Base-by-base conservation (phyloP, 441 rosid genomes). In the Erodium texanum region DNA sequence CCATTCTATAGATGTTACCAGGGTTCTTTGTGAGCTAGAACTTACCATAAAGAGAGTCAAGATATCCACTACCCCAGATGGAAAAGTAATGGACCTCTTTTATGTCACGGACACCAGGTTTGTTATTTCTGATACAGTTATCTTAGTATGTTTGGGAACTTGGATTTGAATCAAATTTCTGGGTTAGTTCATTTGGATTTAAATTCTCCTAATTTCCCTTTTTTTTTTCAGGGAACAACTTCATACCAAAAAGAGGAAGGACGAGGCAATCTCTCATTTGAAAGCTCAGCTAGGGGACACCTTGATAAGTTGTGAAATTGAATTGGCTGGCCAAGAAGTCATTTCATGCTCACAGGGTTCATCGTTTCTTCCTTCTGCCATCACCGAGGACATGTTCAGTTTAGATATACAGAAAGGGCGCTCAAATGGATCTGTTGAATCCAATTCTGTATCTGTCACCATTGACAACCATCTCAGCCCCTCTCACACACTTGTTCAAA, bases 61-160 rank as follows among this genome's bases (percentile, higher is more conserved):
- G 75, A 86, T 83, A 48, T 84, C 83, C 68, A 85, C 90, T 66
- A 69, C 90, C 62, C 93, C 90, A 11, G 93, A 86, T 71, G 93
- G 86, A 68, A 83, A 80, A 72, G 85, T 87, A 65, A 78, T 86
- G 87, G 89, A 86, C 74, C 90, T 87, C 74, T 82, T 87, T 59
- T 87, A 80, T 34, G 54, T 87, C 54, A 85, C 87, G 0, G 93
- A 87, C 79, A 78, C 84, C 43, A 84, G n/a, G 54, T 45, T 12
- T 12, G 54, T 45, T 2, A 12, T 45, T 45, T 15, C 54, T 45
- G 8, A 38, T 7, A n/a, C n/a, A n/a, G n/a, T n/a, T n/a, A 9
- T 38, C 45, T 4, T 38, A 1, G 11, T 7, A 38, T 38, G 45
- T 6, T 5, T 38, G 45, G 11, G 8, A 38, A 38, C 11, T 38